Base-by-base conservation (phyloP, 257 asterid species). In the Ehretia macrophylla region DNA sequence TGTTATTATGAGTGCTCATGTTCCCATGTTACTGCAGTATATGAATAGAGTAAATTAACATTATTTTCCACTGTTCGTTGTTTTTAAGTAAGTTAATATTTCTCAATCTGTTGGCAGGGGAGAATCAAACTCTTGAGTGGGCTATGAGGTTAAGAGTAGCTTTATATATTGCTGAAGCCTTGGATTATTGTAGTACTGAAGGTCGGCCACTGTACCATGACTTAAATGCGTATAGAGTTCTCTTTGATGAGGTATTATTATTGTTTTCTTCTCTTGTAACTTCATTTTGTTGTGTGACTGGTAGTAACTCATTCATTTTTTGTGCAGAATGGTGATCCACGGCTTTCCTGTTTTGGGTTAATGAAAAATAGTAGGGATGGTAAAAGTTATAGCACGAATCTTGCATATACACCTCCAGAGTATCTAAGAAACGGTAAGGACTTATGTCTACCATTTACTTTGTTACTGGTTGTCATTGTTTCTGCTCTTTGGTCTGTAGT, bases 291-390 rank as follows among this genome's bases (percentile, higher is more conserved):
- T 52, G 54, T 58, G 42, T 19, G 53, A 23, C 44, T 64, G n/a
- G 5, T 51, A 66, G 47, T 17, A 32, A 52, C 48, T 49, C 47
- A 46, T 64, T 14, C 18, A 4, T 55, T 17, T 19, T 62, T 68
- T 59, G 73, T 53, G 76, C 87, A 92, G 99, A 82, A 72, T 65
- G 99, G 97, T 17, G 99, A 88, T 80, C 99, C 99, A 8, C 80
- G 95, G 46, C 95, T 92, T 70, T 92, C 99, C 49, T 92, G 97
- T 79, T 92, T 92, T 66, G 99, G 99, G 46, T 77, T 88, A 78
- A 92, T 88, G 93, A 92, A 92, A 77, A 92, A 92, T 76, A 92
- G 99, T 85, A 79, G 94, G 82, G 99, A 92, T 71, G 99, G 99
- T 56, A 92, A 84, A 81, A 86, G 99, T 73, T 88, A 92, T 71